Conservation (phyloP, 2,329 filamentous ascomycete genomes). For the Xylariaceae sp. region DNA sequence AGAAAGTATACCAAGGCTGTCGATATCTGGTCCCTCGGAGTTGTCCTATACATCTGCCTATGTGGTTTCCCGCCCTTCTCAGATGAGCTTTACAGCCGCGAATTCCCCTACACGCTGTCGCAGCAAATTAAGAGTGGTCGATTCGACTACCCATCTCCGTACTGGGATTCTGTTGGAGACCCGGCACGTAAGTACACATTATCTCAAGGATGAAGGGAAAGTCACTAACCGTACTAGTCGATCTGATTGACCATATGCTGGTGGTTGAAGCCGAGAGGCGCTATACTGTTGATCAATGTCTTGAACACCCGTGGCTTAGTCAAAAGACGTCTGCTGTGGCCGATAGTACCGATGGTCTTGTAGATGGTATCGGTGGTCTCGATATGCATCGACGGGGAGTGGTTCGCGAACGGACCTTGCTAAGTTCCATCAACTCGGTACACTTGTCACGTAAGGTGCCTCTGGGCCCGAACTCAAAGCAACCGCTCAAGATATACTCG, state of each 20-base stretch:
- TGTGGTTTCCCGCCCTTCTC: constrained; percentile 98
- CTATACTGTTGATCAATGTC: constrained; percentile 87
- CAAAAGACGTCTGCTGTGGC: constrained; percentile 65
- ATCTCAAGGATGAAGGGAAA: background rate
- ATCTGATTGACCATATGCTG: constrained; percentile 94
- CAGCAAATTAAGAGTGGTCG: constrained; percentile 89
- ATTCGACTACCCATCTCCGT: constrained; percentile 95
- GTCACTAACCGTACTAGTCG: constrained; percentile 56
- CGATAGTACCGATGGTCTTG: constrained; percentile 91
- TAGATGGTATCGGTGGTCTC: constrained; percentile 81
- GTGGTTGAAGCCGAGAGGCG: constrained; percentile 84
- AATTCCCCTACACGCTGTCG: constrained; percentile 85
- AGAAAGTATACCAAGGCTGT: constrained; percentile 94
- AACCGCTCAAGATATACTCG: constrained; percentile 74
- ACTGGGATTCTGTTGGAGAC: constrained; percentile 91
- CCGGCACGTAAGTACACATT: constrained; percentile 66
- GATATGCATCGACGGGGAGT: constrained; percentile 85
- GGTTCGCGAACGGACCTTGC: constrained; percentile 81
- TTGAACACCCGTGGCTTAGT: constrained; percentile 89
- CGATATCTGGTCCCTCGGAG: constrained; percentile 96
- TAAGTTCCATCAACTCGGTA: constrained; percentile 82
- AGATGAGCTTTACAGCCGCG: constrained; percentile 81
- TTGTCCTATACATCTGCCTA: constrained; percentile 95
- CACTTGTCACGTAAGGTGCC: constrained; percentile 59
- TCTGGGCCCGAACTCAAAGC: constrained; percentile 62